Conservation (phyloP, 768 basidiomycete species). For the Phanerochaete sordida region DNA sequence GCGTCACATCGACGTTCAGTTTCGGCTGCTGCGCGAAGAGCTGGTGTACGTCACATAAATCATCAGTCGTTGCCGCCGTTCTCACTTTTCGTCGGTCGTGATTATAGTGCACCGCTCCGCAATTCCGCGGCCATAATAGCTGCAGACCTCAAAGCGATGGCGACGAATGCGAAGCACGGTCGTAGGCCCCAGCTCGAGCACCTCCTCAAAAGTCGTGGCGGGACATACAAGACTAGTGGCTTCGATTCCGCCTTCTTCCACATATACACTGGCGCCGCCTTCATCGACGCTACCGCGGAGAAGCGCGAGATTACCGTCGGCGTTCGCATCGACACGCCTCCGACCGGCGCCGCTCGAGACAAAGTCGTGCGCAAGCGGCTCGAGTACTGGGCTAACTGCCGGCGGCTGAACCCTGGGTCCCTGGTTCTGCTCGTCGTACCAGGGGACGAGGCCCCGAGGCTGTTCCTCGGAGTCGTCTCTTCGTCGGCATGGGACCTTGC, state of each 20-base stretch:
- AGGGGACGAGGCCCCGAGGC: conserved; percentile 20
- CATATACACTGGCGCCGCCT: conserved; percentile 54
- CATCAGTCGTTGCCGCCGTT: neutral
- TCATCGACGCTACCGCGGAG: conserved; percentile 43
- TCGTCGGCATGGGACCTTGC: conserved; percentile 42
- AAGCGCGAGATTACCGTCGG: conserved; percentile 46
- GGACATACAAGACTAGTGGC: conserved; percentile 45
- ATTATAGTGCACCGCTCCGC: conserved; percentile 15
- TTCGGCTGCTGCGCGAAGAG: conserved; percentile 71
- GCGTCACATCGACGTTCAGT: conserved; percentile 66
- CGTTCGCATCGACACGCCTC: conserved; percentile 48
- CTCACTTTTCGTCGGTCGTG: neutral
- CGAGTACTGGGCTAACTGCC: conserved; percentile 59
- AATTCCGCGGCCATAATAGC: conserved; percentile 12
- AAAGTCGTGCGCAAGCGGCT: conserved; percentile 33
- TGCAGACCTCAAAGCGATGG: conserved; percentile 14
- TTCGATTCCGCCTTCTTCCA: conserved; percentile 57
- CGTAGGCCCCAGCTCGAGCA: conserved; percentile 28
- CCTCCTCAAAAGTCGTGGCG: conserved; percentile 47
- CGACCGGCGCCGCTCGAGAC: conserved; percentile 40
- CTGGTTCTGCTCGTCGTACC: conserved; percentile 54
- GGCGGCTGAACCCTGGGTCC: conserved; percentile 56
- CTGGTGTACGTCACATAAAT: conserved; percentile 44
- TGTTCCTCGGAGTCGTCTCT: conserved; percentile 53
- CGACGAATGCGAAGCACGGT: conserved; percentile 54